phyloP scores from a whole-genome alignment of 2,329 filamentous ascomycete genomes.

The Aspergillus tubingensis region DNA sequence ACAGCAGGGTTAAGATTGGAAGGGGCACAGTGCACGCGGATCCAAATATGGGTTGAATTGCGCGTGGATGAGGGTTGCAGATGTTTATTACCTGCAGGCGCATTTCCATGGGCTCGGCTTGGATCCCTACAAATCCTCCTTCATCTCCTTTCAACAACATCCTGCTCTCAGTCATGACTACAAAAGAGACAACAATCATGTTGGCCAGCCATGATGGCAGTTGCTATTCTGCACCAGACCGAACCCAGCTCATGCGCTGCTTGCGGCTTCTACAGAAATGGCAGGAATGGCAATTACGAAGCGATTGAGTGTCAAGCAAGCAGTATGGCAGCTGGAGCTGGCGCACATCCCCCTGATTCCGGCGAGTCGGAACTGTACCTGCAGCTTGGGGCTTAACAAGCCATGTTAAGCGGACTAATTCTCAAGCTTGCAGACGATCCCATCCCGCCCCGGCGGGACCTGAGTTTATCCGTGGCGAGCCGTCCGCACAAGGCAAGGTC shows the following conservation, averaged over 20 bases:
- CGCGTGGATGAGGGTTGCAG: background rate
- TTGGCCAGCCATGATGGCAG: background rate
- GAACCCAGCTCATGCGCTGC: background rate
- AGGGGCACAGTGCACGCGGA: background rate
- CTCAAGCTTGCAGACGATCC: background rate
- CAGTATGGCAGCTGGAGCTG: background rate
- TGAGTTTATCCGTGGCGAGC: background rate
- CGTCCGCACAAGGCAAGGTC: constrained; percentile 1
- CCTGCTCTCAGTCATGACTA: background rate
- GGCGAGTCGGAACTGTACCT: constrained; percentile 7
- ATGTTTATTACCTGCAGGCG: background rate
- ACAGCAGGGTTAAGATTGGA: background rate
- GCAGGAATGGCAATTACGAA: background rate
- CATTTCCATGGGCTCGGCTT: background rate
- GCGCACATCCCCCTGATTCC: constrained; percentile 9
- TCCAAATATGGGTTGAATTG: constrained; percentile 1
- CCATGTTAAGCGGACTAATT: constrained; percentile 1
- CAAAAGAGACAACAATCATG: no score
- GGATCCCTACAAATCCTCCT: background rate
- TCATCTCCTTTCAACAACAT: background rate
- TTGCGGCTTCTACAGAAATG: background rate
- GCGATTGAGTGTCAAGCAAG: background rate
- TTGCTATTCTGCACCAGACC: background rate
- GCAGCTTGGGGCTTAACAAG: background rate
- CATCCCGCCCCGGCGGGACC: background rate